Evolutionary conservation across 139 green algal genomes (phyloP).

Genomic region (Bryopsis sp.): DNA sequence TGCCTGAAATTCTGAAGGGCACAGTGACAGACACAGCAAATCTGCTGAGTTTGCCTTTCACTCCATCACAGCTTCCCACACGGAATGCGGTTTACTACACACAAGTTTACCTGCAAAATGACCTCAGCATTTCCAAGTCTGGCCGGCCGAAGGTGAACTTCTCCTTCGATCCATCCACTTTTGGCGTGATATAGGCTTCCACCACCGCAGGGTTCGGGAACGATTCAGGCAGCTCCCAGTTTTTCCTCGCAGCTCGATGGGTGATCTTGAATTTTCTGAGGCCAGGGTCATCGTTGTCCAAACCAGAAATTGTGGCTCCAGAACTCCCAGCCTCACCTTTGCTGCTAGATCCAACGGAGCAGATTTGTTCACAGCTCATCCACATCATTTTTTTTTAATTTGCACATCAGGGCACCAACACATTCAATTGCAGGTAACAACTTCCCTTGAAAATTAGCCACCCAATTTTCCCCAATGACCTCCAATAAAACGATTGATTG

Average conservation of each 20-base stretch:
- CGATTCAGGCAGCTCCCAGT: slow-evolving; percentile 62
- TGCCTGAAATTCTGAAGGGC: not conserved
- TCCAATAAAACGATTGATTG: too few relatives aligned
- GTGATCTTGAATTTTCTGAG: slow-evolving; percentile 47
- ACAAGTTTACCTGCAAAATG: slow-evolving; percentile 49
- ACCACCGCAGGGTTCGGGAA: slow-evolving; percentile 63
- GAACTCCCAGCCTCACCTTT: not conserved
- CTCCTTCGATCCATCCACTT: slow-evolving; percentile 40
- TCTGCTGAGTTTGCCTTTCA: too few relatives aligned
- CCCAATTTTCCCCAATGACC: too few relatives aligned
- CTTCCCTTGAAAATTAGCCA: too few relatives aligned
- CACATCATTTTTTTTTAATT: too few relatives aligned
- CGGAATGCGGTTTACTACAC: too few relatives aligned
- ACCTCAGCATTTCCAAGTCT: slow-evolving; percentile 54
- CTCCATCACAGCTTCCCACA: too few relatives aligned
- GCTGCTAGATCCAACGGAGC: not conserved
- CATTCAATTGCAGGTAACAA: too few relatives aligned
- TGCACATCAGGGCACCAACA: too few relatives aligned
- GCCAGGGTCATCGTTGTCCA: not conserved
- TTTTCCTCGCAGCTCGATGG: slow-evolving; percentile 44
- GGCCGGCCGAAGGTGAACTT: slow-evolving; percentile 60
- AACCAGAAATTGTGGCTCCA: not conserved
- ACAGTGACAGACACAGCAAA: not conserved
- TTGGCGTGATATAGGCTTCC: slow-evolving; percentile 38
- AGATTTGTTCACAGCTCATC: too few relatives aligned